Evolutionary conservation across 179 eudicot species (phyloP), one percentile per base, ranked within the genome.

Genomic region (Beta macrorhiza): DNA sequence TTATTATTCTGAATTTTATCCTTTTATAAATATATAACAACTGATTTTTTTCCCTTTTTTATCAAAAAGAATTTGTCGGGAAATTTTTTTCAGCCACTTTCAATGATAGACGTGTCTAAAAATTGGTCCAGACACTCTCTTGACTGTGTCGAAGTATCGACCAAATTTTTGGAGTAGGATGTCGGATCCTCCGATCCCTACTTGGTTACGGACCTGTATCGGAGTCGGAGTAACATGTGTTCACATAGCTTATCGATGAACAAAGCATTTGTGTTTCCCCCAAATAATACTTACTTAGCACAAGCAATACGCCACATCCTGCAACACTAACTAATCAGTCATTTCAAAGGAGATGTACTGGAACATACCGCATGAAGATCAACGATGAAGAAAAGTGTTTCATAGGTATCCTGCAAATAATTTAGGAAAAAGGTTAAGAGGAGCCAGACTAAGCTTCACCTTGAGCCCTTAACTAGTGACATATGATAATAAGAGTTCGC

Each of bases 311-410:
- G 74, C 51, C 58, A 79, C 57, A 79, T 59, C 22, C 14, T 37
- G 59, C 49, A 78, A 76, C 75, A 53, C 37, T 58, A 81, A 44
- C 32, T 17, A 37, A 17, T 56, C n/a, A 51, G 63, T 47, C 61
- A 1, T 79, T 20, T 51, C 22, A 52, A 53, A 14, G 47, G 22
- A 20, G 58, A 80, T 16, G 49, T 73, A 59, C n/a, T 53, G 53
- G 25, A 82, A 74, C 86, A 84, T 95, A 95, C 98, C 93, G 98
- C 99, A 82, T 95, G 98, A 82, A 95, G 94, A 87, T 95, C 99
- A 75, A 95, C 98, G 67, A 93, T 95, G 87, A 95, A 95, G 89
- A 95, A 95, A 49, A 91, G 79, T 57, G 99, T 91, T 76, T 95
- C 99, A 82, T 88, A 93, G 32, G 88, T 80, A 84, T 93, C 89